These are phyloP conservation scores for Mycena epipterygia DNA, from an alignment of 768 basidiomycete species.

Conservation along the genomic window DNA sequence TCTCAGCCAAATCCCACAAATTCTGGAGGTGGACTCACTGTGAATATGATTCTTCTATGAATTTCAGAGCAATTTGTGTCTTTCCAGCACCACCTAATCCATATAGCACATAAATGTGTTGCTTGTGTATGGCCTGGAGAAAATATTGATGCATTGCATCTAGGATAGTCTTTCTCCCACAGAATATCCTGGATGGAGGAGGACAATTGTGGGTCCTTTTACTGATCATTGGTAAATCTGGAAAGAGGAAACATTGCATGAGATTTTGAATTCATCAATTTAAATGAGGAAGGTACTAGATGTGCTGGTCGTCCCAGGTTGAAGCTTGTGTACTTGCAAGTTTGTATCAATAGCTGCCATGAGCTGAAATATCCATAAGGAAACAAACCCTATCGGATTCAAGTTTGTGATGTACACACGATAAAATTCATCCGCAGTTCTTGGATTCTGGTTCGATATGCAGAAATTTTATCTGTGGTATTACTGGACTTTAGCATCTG, in stretches of 20 bases:
- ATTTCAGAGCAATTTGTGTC: not conserved
- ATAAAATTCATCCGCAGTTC: not conserved
- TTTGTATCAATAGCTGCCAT: too few relatives aligned
- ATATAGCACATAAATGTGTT: not conserved
- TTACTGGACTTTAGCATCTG: not conserved
- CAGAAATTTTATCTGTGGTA: not conserved
- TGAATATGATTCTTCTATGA: not conserved
- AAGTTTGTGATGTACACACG: not conserved
- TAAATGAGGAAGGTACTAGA: too few relatives aligned
- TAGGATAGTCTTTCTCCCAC: not conserved
- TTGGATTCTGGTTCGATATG: not conserved
- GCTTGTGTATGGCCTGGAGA: not conserved
- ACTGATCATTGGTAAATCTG: not conserved
- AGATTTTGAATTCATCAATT: too few relatives aligned
- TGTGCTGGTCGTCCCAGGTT: too few relatives aligned
- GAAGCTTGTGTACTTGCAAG: too few relatives aligned
- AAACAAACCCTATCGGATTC: not conserved
- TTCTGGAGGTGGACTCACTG: not conserved
- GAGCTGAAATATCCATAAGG: not conserved
- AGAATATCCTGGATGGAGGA: not conserved
- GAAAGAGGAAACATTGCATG: too few relatives aligned
- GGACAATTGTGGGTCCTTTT: not conserved
- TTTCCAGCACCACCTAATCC: not conserved
- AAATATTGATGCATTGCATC: not conserved
- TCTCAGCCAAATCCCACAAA: too few relatives aligned